Evolutionary conservation across 176 grass and related monocot species (phyloP).

Genomic region (Thalia dealbata): DNA sequence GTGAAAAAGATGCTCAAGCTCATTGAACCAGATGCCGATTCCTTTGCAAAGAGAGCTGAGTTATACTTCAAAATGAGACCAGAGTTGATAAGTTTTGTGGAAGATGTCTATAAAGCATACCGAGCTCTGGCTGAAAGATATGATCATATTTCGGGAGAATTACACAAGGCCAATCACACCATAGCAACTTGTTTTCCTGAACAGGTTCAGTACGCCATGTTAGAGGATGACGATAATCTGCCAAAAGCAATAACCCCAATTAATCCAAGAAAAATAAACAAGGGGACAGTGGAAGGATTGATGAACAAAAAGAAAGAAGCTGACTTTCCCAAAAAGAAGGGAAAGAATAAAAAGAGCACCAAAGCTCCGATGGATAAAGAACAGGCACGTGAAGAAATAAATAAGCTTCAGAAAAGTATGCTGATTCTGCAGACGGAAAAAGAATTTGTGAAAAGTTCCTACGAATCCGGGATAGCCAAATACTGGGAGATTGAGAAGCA

Average conservation of each 20-base stretch:
- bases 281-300: slow-evolving; percentile 45
- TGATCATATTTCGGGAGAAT: slow-evolving; percentile 64
- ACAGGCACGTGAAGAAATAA: slow-evolving; percentile 46
- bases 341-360: not conserved
- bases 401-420: slow-evolving; percentile 50
- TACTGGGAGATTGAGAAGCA: slow-evolving; percentile 76
- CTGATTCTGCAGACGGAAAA: slow-evolving; percentile 65
- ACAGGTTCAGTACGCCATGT: slow-evolving; percentile 63
- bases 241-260: slow-evolving; percentile 64
- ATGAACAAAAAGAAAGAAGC: slow-evolving; percentile 44
- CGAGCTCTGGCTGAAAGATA: slow-evolving; percentile 48
- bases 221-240: slow-evolving; percentile 51
- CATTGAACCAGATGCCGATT: slow-evolving; percentile 60
- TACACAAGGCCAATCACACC: slow-evolving; percentile 79
- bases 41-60: slow-evolving; percentile 65
- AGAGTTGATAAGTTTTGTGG: slow-evolving; percentile 59
- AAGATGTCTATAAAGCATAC: slow-evolving; percentile 55
- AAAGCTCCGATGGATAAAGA: slow-evolving; percentile 32
- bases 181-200: slow-evolving; percentile 60
- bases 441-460: slow-evolving; percentile 64
- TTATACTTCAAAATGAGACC: slow-evolving; percentile 72
- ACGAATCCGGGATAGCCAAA: slow-evolving; percentile 53
- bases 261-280: slow-evolving; percentile 56
- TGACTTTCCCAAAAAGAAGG: not conserved
- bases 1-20: slow-evolving; percentile 64